phyloP scores from a whole-genome alignment of 2,329 filamentous ascomycete species.

The Rhynchosporium agropyri region DNA sequence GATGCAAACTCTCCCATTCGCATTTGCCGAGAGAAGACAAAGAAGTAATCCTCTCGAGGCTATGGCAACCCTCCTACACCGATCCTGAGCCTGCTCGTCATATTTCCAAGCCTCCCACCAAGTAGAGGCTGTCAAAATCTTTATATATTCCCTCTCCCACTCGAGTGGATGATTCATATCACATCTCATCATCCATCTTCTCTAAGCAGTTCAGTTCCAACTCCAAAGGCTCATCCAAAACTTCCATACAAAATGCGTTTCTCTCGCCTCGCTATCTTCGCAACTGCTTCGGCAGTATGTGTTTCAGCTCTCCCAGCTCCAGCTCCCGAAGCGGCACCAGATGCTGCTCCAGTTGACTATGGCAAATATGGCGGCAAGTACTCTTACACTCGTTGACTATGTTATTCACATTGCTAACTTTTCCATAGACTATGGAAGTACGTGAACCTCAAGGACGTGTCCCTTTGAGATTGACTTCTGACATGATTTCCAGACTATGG shows the following conservation, averaged over 20 bases:
- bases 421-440: constrained; percentile 18
- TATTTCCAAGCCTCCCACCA: neutral
- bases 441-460: neutral
- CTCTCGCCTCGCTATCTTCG: constrained; percentile 25
- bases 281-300: constrained; percentile 25
- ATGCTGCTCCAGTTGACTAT: constrained; percentile 21
- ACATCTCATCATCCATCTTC: neutral
- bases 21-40: neutral
- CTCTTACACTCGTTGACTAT: neutral
- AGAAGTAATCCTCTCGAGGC: neutral
- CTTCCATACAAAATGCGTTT: constrained; percentile 4
- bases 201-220: neutral
- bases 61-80: neutral
- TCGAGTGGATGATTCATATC: neutral
- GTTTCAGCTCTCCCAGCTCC: constrained; percentile 29
- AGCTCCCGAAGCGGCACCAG: constrained; percentile 11
- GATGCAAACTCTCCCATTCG: neutral
- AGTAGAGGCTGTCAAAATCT: neutral
- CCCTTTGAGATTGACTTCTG: neutral
- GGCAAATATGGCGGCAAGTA: constrained; percentile 24
- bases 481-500: constrained; percentile 19
- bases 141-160: constrained; percentile 12
- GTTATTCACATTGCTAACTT: neutral
- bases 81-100: neutral
- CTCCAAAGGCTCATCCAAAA: neutral